Percentiles rank a stretch among this genome's conserved stretches.
phyloP scores from a whole-genome alignment of 140 eudicot genomes.

The Erigeron philadelphicus region DNA sequence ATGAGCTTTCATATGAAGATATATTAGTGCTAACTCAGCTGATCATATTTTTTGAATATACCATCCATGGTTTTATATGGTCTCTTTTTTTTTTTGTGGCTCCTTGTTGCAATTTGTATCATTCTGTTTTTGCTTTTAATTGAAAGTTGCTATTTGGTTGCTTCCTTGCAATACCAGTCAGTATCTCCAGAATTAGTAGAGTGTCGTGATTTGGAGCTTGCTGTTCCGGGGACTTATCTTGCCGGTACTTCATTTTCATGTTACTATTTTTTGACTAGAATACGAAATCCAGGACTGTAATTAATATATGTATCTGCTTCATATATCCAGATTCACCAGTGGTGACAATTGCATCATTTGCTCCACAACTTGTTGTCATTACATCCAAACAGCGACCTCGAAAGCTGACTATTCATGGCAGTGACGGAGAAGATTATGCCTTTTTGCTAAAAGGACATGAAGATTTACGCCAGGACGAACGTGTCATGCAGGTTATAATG shows the following conservation, averaged over 20 bases:
- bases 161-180: slow-evolving; percentile 44
- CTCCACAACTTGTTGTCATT: slow-evolving; percentile 83
- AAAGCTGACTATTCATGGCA: slow-evolving; percentile 87
- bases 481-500: slow-evolving; percentile 86
- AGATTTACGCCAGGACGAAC: slow-evolving; percentile 95
- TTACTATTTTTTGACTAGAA: slow-evolving; percentile 8
- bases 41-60: neutral
- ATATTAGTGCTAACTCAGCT: neutral
- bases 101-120: neutral
- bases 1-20: neutral
- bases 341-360: slow-evolving; percentile 84
- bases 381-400: slow-evolving; percentile 96
- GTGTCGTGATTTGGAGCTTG: slow-evolving; percentile 84
- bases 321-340: slow-evolving; percentile 58
- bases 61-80: neutral
- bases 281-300: slow-evolving; percentile 16
- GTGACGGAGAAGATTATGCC: slow-evolving; percentile 91
- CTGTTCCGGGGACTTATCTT: slow-evolving; percentile 96
- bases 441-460: slow-evolving; percentile 97
- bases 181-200: slow-evolving; percentile 88
- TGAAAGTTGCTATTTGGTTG: slow-evolving; percentile 18
- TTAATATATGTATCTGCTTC: slow-evolving; percentile 8
- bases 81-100: neutral
- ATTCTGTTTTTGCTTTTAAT: slow-evolving; percentile 7
- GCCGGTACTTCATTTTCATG: slow-evolving; percentile 48